A percentile compares a stretch with the other conserved stretches of the same genome.
Evolutionary conservation across 768 basidiomycete species (phyloP).

Genomic region (Tricholoma furcatifolium): DNA sequence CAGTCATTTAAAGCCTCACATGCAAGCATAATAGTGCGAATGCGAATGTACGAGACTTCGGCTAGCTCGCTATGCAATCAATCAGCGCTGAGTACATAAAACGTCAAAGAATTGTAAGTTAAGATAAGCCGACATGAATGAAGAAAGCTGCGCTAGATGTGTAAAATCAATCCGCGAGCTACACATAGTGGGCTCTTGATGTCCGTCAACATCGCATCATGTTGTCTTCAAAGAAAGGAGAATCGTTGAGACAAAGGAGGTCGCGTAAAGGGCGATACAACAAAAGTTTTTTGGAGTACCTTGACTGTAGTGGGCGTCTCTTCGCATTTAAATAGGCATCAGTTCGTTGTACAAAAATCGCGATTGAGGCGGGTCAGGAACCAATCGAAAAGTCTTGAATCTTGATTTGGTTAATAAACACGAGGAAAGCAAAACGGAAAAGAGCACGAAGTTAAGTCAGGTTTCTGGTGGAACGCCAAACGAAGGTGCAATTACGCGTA

Average conservation of each 20-base stretch:
- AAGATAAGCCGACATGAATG: slow-evolving; percentile 13
- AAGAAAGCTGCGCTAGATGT: slow-evolving; percentile 8
- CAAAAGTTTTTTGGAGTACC: neutral
- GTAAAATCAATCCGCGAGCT: slow-evolving; percentile 7
- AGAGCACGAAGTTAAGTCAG: slow-evolving; percentile 11
- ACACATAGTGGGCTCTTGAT: slow-evolving; percentile 1
- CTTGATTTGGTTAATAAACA: slow-evolving; percentile 10
- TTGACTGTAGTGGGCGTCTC: too few species aligned
- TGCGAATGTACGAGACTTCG: slow-evolving; percentile 13
- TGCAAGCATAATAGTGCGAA: slow-evolving; percentile 13
- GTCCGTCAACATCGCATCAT: slow-evolving; percentile 21
- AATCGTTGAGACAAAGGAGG: neutral
- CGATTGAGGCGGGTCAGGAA: slow-evolving; percentile 26
- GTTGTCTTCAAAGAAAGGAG: slow-evolving; percentile 9
- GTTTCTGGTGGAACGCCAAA: slow-evolving; percentile 13
- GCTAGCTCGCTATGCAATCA: slow-evolving; percentile 16
- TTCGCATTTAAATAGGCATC: neutral
- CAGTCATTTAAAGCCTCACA: slow-evolving; percentile 18
- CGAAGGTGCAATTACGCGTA: slow-evolving; percentile 16
- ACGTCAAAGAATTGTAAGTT: slow-evolving; percentile 10
- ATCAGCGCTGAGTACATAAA: slow-evolving; percentile 19
- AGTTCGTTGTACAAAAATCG: slow-evolving; percentile 30
- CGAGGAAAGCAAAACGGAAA: slow-evolving; percentile 15
- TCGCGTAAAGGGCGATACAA: neutral
- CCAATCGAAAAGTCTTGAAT: slow-evolving; percentile 4